Evolutionary conservation across 805 yeast species (phyloP).

Genomic region (Lipomyces sp.): DNA sequence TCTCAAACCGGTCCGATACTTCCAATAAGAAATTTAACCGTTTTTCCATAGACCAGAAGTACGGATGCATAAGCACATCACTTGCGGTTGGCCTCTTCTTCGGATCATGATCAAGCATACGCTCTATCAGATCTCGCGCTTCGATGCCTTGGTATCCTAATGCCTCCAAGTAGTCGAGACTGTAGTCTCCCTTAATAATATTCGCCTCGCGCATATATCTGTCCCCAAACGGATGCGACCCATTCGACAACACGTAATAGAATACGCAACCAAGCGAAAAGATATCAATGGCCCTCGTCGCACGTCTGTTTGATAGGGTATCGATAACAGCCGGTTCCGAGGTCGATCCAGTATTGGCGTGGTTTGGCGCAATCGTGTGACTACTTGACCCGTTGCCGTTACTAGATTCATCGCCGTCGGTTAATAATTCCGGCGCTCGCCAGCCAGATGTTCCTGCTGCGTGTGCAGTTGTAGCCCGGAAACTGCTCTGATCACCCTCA

Average conservation of each 20-base stretch:
- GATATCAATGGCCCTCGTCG: slow-evolving; percentile 89
- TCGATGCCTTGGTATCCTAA: slow-evolving; percentile 57
- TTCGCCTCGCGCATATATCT: slow-evolving; percentile 85
- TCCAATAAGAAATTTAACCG: slow-evolving; percentile 82
- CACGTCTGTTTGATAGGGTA: slow-evolving; percentile 55
- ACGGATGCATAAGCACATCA: slow-evolving; percentile 77
- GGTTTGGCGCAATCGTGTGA: slow-evolving; percentile 10
- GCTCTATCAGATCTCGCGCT: slow-evolving; percentile 69
- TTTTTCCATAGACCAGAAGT: slow-evolving; percentile 77
- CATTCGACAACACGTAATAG: slow-evolving; percentile 79
- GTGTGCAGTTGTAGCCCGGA: slow-evolving; percentile 86
- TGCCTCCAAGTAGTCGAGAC: slow-evolving; percentile 54
- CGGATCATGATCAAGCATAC: slow-evolving; percentile 76
- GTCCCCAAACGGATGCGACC: slow-evolving; percentile 95
- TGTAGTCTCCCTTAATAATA: slow-evolving; percentile 69
- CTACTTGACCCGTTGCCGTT: slow-evolving; percentile 8
- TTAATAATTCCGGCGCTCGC: slow-evolving; percentile 91
- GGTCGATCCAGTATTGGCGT: slow-evolving; percentile 37
- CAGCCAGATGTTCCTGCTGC: slow-evolving; percentile 98
- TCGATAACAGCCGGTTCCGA: slow-evolving; percentile 49
- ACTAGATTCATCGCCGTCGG: slow-evolving; percentile 43
- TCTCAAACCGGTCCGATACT: slow-evolving; percentile 89
- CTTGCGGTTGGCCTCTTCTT: slow-evolving; percentile 70
- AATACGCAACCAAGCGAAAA: slow-evolving; percentile 95
- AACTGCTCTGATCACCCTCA: slow-evolving; percentile 90